These are phyloP conservation scores for Phytophthora pinifolia DNA, from an alignment of 352 stramenopile species.

Conservation along the genomic window DNA sequence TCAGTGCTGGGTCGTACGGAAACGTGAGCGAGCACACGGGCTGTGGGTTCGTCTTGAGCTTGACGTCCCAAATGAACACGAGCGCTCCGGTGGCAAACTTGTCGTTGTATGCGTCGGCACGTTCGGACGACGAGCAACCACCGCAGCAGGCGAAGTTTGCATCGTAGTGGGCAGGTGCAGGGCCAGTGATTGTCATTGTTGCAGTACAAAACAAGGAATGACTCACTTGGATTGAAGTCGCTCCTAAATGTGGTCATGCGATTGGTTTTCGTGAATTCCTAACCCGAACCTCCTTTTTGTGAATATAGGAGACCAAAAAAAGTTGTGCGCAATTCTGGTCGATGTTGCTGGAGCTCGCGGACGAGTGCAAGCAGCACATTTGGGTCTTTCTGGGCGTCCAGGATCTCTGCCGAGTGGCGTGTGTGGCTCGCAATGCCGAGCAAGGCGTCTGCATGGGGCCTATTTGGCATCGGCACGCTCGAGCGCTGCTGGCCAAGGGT, in stretches of 20 bases:
- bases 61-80: conserved; percentile 71
- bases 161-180: conserved; percentile 31
- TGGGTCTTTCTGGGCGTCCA: conserved; percentile 50
- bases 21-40: conserved; percentile 52
- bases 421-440: conserved; percentile 31
- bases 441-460: conserved; percentile 37
- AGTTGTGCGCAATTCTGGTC: background rate
- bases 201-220: conserved; percentile 1
- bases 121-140: conserved; percentile 61
- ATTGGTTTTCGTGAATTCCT: no score
- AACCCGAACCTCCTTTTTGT: no score
- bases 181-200: conserved; percentile 28
- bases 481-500: conserved; percentile 28
- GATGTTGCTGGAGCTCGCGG: conserved; percentile 49
- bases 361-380: conserved; percentile 66
- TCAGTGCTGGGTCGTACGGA: conserved; percentile 56
- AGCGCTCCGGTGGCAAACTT: conserved; percentile 51
- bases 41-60: conserved; percentile 55
- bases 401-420: conserved; percentile 54
- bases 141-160: conserved; percentile 69
- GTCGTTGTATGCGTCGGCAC: conserved; percentile 45
- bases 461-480: conserved; percentile 43
- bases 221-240: conserved; percentile 8
- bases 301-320: conserved; percentile 9
- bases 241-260: conserved; percentile 14